Base-by-base conservation (phyloP, 768 basidiomycete species). In the Tylopilus intermedius region DNA sequence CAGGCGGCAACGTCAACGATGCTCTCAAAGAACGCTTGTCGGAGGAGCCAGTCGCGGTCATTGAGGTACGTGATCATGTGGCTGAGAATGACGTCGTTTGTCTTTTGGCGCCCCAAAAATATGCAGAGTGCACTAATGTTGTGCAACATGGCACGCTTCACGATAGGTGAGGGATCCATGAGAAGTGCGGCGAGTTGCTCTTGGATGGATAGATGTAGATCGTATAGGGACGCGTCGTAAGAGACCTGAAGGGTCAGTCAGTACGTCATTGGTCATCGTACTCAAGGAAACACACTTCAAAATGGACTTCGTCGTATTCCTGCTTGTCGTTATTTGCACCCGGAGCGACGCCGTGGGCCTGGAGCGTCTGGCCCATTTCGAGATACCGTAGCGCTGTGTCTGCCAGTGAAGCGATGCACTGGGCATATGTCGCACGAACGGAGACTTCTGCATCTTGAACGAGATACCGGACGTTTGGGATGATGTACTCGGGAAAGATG, bases 1-100 rank as follows among this genome's bases (percentile, higher is more conserved):
- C 91, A 95, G 0, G 89, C 90, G 5, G 94, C 94, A 1, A 99
- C 93, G 55, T 92, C 94, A 18, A 97, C 91, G 27, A 96, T 92
- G 54, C 89, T 89, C 65, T 95, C 94, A 62, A 97, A 96, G 69
- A 98, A 99, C 0, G 90, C 90, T 62, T 84, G 82, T 2, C 96
- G 80, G 47, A 98, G 71, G 14, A 88, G 71, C 95, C 96, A 98
- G 66, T 97, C 94, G 15, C 90, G 77, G 62, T 95, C 91, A 61
- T 95, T 93, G 55, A 88, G 71, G 66, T 88, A 84, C 24, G 90
- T 79, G 75, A 94, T 74, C 85, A 94, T 74, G 72, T 95, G 78
- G 49, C 93, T 94, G 40, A 99, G 72, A 7, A 99, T 72, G 8
- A 97, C 90, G 60, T 99, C 96, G 70, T 95, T 95, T 1, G 96